Evolutionary conservation across 768 basidiomycete species (phyloP).

Genomic region (Pulveroboletus ravenelii): DNA sequence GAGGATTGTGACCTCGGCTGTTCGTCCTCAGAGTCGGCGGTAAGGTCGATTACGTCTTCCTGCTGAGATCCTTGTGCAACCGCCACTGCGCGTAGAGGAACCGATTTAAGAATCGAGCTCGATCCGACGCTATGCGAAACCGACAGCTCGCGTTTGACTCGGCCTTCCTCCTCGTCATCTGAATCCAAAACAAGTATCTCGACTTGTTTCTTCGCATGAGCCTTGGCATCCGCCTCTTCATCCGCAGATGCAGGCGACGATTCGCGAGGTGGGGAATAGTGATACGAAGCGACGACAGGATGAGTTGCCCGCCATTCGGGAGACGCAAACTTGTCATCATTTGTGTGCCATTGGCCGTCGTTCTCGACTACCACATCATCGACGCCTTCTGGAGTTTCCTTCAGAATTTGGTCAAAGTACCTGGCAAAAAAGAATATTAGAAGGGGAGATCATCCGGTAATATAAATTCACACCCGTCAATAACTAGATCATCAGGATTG

Average conservation of each 20-base stretch:
- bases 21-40: conserved; percentile 76
- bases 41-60: conserved; percentile 76
- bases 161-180: conserved; percentile 72
- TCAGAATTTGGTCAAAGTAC: conserved; percentile 84
- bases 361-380: conserved; percentile 94
- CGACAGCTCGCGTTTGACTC: conserved; percentile 73
- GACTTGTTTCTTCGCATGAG: conserved; percentile 44
- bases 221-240: conserved; percentile 32
- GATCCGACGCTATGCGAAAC: conserved; percentile 53
- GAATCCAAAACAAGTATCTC: conserved; percentile 68
- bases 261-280: conserved; percentile 27
- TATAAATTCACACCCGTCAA: conserved; percentile 70
- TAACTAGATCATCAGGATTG: conserved; percentile 74
- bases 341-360: conserved; percentile 94
- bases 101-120: conserved; percentile 28
- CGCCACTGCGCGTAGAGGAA: conserved; percentile 14
- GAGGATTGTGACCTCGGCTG: conserved; percentile 31
- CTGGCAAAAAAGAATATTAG: conserved; percentile 36
- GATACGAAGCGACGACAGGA: conserved; percentile 29
- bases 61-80: conserved; percentile 29
- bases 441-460: not conserved
- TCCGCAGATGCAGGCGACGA: conserved; percentile 28
- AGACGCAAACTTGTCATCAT: conserved; percentile 81
- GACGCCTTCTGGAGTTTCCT: conserved; percentile 66
- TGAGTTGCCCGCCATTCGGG: conserved; percentile 61